Conservation (phyloP, 1,139 yeast species). For the Saccharomyces hybrid region DNA sequence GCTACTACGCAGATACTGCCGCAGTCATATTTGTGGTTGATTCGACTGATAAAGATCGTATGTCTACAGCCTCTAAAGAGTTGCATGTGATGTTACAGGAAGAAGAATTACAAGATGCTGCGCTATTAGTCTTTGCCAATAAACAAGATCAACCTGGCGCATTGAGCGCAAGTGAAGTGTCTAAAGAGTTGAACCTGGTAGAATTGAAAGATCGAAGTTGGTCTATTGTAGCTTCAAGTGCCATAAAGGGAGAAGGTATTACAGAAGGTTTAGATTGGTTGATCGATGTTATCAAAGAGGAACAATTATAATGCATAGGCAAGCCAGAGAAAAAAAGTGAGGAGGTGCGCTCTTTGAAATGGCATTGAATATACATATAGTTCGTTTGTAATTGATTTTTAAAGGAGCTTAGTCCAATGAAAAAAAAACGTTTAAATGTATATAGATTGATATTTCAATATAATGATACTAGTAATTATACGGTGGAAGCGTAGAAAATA, state of each 20-base stretch:
- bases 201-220: conserved; percentile 93
- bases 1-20: conserved; percentile 92
- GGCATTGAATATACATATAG: neutral
- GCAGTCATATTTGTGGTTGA: conserved; percentile 96
- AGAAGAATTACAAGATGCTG: conserved; percentile 85
- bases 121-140: conserved; percentile 89
- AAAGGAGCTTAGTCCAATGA: neutral
- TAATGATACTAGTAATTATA: neutral
- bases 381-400: neutral
- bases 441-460: neutral
- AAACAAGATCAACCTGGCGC: conserved; percentile 98
- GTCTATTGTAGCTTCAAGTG: conserved; percentile 96
- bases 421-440: neutral
- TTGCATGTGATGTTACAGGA: conserved; percentile 86
- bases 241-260: conserved; percentile 91
- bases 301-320: conserved; percentile 45
- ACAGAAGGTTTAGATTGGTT: conserved; percentile 96
- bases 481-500: neutral
- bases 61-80: conserved; percentile 81
- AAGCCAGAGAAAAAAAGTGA: neutral
- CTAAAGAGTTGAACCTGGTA: conserved; percentile 75
- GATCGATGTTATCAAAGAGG: conserved; percentile 92
- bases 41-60: conserved; percentile 90
- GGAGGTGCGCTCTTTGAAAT: neutral
- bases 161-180: conserved; percentile 86